Base-by-base conservation (phyloP, 805 yeast species). In the Wickerhamiella australiensis region DNA sequence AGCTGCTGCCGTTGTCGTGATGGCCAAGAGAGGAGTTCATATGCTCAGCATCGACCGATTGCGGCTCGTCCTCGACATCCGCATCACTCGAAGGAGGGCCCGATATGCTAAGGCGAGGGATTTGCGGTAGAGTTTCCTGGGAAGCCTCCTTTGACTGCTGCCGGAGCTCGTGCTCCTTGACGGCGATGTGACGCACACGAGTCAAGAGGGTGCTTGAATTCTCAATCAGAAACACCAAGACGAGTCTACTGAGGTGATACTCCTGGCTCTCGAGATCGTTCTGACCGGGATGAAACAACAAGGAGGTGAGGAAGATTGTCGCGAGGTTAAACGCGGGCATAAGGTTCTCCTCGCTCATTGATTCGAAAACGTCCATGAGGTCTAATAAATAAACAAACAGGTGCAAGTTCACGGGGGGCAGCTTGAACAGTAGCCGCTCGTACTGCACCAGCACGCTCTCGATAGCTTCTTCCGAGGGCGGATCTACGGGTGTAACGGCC, bases 251-350 rank as follows among this genome's bases (percentile, higher is more conserved):
- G 31, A 86, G 67, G 11, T 85, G 90, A 66, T 88, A 88, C 65
- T 92, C 96, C 27, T 79, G 85, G 0, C 96, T 96, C 38, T 82
- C 77, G 80, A 90, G 77, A 61, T 88, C 96, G 64, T 92, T 96
- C 56, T 74, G 76, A 56, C 74, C 76, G 4, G 96, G 95, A 64
- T 90, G 97, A 8, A 94, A 83, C 48, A 92, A 70, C 15, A 92
- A 79, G n/a, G 95, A 84, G 2, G 98, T 97, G 67, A 92, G 98
- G 68, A 92, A 92, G 51, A 92, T 85, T 1, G 97, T 95, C 1
- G 97, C 95, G 55, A 92, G 69, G 62, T 92, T 92, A 58, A 86
- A 77, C 1, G 95, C 85, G 1, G 96, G 79, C 99, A 92, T 92
- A 55, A 85, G 70, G 63, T 88, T 92, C 52, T 77, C 77, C 46